Evolutionary conservation across 2,329 filamentous ascomycete genomes (phyloP), one percentile per base, ranked within the genome.

Genomic region (Geosmithia morbida): DNA sequence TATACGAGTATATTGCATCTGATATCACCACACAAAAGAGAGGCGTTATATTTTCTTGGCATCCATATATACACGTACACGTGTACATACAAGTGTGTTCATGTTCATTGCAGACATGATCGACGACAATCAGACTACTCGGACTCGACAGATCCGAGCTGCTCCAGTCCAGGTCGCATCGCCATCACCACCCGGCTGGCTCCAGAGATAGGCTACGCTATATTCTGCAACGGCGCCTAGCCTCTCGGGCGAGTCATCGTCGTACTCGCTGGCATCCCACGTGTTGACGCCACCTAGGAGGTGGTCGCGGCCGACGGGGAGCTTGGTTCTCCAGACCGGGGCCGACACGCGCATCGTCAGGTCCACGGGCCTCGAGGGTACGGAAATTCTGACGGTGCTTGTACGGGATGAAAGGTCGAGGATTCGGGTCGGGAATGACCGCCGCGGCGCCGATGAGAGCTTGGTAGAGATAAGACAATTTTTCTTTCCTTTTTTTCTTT

Each of bases 171-270:
- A 59, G 3, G 55, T 39, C 4, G 46, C 41, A 20, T 57, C 55
- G 0, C 47, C 48, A 17, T 53, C 51, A 13, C 33, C 33, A 13
- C 51, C 55, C 10, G 59, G 16, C 43, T 56, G 53, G 22, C 48
- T 57, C 33, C 39, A 52, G 3, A 59, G 45, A 43, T 54, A 59
- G 57, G 51, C 56, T 50, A 57, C 0, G 52, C 56, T 4, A 57
- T 49, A 16, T 54, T 52, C 44, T 59, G 54, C 20, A 56, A 56
- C 52, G 0, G 50, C 43, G 0, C 51, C 54, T 30, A 59, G 45
- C 5, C 57, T 49, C 48, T 59, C 55, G 0, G 52, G 42, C 13
- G 50, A 51, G 26, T 59, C 57, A 7, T 59, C 56, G 14, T 13
- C 14, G 5, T 51, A 20, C 18, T 43, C 54, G 42, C 59, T 57